Conservation (phyloP, 345 rosid species). For the Hibiscus trionum region DNA sequence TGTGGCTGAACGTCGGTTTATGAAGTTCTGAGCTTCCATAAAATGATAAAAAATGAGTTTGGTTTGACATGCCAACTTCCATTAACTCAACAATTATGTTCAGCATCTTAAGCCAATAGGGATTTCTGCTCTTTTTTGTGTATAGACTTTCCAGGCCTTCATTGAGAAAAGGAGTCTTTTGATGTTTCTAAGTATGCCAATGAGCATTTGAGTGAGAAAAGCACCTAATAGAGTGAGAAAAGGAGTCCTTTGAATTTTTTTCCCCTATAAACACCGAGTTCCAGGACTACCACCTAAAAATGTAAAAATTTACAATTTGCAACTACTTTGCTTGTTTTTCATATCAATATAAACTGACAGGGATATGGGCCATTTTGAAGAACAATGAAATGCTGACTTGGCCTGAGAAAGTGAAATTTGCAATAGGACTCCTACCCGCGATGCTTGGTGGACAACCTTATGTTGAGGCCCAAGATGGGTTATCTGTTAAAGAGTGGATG, state of each 20-base stretch:
- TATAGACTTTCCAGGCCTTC: no score
- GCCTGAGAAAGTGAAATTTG: constrained; percentile 95
- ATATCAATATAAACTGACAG: constrained; percentile 27
- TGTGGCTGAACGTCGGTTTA: not conserved
- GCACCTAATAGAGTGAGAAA: not conserved
- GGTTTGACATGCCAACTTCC: not conserved
- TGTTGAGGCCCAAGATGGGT: constrained; percentile 94
- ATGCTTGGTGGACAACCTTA: constrained; percentile 86
- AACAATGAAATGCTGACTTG: constrained; percentile 95
- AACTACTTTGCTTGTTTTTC: not conserved
- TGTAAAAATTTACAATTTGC: not conserved
- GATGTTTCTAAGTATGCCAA: not conserved
- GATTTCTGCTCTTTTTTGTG: no score
- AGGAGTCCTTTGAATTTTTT: no score
- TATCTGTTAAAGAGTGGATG: constrained; percentile 84
- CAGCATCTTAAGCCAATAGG: no score
- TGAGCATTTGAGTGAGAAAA: constrained; percentile 1
- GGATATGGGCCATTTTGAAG: constrained; percentile 82
- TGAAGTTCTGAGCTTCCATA: not conserved
- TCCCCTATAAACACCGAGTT: not conserved
- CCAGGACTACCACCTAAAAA: not conserved
- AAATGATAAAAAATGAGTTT: not conserved
- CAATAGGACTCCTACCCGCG: constrained; percentile 93
- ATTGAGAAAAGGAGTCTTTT: no score
- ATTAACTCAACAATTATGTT: not conserved